A percentile compares a stretch with the other conserved stretches of the same genome.
phyloP scores from a whole-genome alignment of 768 basidiomycete genomes.

The Wakefieldia striispora region DNA sequence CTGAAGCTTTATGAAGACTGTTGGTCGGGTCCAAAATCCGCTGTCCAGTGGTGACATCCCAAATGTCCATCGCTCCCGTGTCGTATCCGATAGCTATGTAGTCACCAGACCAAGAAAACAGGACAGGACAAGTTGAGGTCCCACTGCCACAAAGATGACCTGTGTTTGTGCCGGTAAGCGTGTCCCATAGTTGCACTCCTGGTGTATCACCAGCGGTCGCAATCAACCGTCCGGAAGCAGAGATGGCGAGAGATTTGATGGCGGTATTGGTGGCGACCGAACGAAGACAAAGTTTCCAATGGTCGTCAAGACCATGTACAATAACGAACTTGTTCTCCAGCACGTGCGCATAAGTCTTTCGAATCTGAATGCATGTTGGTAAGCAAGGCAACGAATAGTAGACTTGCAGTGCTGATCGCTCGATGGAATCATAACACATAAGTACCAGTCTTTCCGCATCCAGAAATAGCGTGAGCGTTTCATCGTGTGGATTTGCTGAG shows the following conservation, averaged over 20 bases:
- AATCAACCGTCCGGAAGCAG: conserved; percentile 15
- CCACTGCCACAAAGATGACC: conserved; percentile 11
- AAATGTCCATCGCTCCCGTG: conserved; percentile 12
- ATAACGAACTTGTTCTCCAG: conserved; percentile 12
- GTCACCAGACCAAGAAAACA: conserved; percentile 15
- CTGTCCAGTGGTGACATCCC: conserved; percentile 19
- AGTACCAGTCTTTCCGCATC: conserved; percentile 20
- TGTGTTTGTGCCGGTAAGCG: conserved; percentile 10
- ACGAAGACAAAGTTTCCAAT: conserved; percentile 15
- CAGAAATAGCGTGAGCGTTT: conserved; percentile 8
- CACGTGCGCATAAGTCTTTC: conserved; percentile 7
- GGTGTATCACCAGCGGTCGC: conserved; percentile 36
- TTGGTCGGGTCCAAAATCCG: conserved; percentile 4
- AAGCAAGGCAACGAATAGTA: conserved; percentile 13
- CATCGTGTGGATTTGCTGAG: conserved; percentile 5
- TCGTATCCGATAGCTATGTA: conserved; percentile 14
- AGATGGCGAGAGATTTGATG: conserved; percentile 16
- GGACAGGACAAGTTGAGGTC: conserved; percentile 12
- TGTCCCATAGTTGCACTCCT: conserved; percentile 24
- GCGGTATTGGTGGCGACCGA: conserved; percentile 7
- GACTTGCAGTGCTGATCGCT: conserved; percentile 16
- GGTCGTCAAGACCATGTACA: conserved; percentile 5
- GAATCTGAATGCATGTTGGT: conserved; percentile 8
- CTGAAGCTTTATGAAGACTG: neutral
- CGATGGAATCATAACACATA: conserved; percentile 20